Evolutionary conservation across 1,284 basidiomycete genomes (phyloP).

Genomic region (Sporisorium exsertum): DNA sequence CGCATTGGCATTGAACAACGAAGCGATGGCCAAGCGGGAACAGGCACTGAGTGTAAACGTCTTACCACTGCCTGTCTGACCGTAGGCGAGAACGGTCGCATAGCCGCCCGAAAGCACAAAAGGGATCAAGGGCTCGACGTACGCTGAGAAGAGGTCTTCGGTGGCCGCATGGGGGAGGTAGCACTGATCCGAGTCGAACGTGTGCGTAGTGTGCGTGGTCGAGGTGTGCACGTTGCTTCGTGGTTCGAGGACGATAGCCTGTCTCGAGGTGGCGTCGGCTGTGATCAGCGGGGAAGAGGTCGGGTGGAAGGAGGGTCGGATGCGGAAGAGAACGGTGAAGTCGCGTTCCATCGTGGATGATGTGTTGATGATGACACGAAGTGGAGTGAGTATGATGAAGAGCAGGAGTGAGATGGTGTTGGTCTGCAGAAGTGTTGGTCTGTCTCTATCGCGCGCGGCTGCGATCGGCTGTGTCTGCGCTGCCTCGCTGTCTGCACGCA

Average conservation of each 20-base stretch:
- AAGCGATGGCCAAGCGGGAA: constrained; percentile 15
- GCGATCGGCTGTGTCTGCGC: too few relatives aligned
- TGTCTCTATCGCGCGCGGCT: background rate
- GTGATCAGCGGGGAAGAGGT: background rate
- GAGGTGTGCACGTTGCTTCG: constrained; percentile 6
- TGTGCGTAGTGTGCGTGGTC: constrained; percentile 11
- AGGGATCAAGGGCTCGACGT: constrained; percentile 23
- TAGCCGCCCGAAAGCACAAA: constrained; percentile 31
- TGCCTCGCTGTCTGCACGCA: too few relatives aligned
- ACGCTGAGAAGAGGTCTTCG: constrained; percentile 3
- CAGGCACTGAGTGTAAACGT: constrained; percentile 23
- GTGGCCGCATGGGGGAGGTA: constrained; percentile 18
- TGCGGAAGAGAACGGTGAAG: constrained; percentile 36
- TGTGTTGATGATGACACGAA: background rate
- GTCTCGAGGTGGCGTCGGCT: background rate
- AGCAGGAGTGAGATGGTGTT: background rate
- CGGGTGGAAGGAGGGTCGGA: constrained; percentile 23
- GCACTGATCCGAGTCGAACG: constrained; percentile 18
- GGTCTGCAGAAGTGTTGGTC: constrained; percentile 9
- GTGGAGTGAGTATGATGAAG: background rate
- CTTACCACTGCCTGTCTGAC: constrained; percentile 36
- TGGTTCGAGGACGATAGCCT: constrained; percentile 22
- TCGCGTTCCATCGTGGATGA: constrained; percentile 28
- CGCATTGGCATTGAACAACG: constrained; percentile 9
- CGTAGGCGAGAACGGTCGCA: constrained; percentile 38